Evolutionary conservation across 1,139 yeast species (phyloP).

Genomic region (Debaryomyces coudertii): DNA sequence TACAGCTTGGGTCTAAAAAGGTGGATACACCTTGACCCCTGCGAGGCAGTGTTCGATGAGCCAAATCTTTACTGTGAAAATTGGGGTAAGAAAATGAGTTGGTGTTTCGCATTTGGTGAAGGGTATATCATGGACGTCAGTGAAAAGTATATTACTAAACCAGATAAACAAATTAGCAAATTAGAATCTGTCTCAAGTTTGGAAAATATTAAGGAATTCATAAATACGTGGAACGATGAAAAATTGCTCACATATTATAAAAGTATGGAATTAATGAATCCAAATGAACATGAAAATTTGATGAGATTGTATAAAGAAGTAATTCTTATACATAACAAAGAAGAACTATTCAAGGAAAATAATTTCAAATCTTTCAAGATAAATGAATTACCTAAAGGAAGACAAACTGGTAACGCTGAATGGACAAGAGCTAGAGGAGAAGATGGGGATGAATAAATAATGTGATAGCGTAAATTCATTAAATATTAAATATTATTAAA

Average conservation of each 20-base stretch:
- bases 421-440: constrained; percentile 85
- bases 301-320: constrained; percentile 30
- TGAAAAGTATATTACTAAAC: constrained; percentile 61
- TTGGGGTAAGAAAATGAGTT: constrained; percentile 95
- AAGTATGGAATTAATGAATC: constrained; percentile 28
- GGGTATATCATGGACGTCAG: constrained; percentile 72
- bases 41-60: constrained; percentile 84
- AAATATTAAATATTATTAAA: constrained; percentile 1
- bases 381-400: constrained; percentile 38
- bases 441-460: constrained; percentile 46
- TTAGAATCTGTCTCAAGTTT: constrained; percentile 42
- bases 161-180: constrained; percentile 56
- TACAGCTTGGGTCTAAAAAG: constrained; percentile 60
- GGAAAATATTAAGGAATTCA: constrained; percentile 35
- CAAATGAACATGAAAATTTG: constrained; percentile 20
- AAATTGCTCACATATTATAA: constrained; percentile 32
- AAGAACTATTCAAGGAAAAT: constrained; percentile 14
- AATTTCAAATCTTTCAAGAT: constrained; percentile 14
- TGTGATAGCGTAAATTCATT: constrained; percentile 5
- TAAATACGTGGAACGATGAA: constrained; percentile 42
- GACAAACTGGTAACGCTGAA: constrained; percentile 75
- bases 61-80: constrained; percentile 77
- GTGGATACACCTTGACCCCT: constrained; percentile 90
- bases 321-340: constrained; percentile 28
- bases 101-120: constrained; percentile 68